A percentile compares a stretch with the other conserved stretches of the same genome.
These are phyloP conservation scores for Xylariales sp. DNA, from an alignment of 2,329 filamentous ascomycete genomes.

Conservation along the genomic window DNA sequence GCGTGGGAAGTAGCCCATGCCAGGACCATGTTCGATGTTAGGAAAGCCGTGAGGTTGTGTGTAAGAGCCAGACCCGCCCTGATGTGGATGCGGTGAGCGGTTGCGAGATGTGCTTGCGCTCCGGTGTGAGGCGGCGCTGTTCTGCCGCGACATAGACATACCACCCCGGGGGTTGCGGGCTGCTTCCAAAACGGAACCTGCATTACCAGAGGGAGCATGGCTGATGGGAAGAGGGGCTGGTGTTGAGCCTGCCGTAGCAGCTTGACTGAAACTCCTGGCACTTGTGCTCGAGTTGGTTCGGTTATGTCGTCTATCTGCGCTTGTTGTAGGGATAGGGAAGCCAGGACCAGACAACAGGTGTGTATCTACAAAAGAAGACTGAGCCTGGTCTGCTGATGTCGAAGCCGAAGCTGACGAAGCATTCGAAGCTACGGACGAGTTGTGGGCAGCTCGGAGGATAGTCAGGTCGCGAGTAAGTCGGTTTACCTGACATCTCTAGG, in stretches of 20 bases:
- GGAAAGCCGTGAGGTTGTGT: constrained; percentile 40
- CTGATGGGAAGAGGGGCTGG: constrained; percentile 26
- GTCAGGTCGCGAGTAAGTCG: constrained; percentile 85
- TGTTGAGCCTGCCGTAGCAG: constrained; percentile 35
- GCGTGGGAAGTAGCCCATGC: constrained; percentile 28
- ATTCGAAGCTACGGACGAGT: constrained; percentile 62
- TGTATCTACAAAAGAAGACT: constrained; percentile 38
- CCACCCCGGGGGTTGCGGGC: constrained; percentile 40
- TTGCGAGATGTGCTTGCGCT: constrained; percentile 45
- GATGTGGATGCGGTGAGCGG: constrained; percentile 28
- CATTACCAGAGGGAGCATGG: constrained; percentile 25
- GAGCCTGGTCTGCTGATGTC: constrained; percentile 41
- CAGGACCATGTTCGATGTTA: constrained; percentile 12
- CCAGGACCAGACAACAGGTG: constrained; percentile 53
- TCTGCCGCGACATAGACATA: constrained; percentile 43
- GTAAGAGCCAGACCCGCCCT: constrained; percentile 39
- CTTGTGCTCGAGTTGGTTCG: constrained; percentile 55
- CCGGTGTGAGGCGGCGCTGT: constrained; percentile 49
- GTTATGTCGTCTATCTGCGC: constrained; percentile 45
- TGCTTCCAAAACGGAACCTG: constrained; percentile 39
- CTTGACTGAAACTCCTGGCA: constrained; percentile 42
- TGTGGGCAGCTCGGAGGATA: constrained; percentile 68
- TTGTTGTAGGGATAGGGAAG: constrained; percentile 51
- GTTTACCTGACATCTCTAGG: constrained; percentile 79
- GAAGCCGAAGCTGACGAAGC: constrained; percentile 56